phyloP scores from a whole-genome alignment of 495 filamentous ascomycete species.

The Thozetella sp. region DNA sequence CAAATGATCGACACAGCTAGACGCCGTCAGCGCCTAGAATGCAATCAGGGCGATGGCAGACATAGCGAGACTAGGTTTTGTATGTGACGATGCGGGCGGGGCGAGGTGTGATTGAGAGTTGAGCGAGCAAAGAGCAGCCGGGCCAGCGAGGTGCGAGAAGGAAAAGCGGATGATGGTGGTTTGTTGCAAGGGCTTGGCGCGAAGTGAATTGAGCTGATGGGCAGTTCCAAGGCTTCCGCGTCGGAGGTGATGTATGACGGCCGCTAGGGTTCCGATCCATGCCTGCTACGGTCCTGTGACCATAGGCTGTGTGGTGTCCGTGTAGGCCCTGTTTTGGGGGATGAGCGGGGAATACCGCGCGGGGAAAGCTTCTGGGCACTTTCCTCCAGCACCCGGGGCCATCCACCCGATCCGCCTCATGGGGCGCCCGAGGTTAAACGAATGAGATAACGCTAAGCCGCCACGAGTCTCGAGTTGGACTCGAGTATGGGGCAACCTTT shows the following conservation, averaged over 20 bases:
- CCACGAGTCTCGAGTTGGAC: slow-evolving; percentile 36
- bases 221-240: neutral
- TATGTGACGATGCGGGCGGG: neutral
- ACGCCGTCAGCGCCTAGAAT: slow-evolving; percentile 19
- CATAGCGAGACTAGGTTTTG: slow-evolving; percentile 5
- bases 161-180: neutral
- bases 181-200: neutral
- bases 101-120: neutral
- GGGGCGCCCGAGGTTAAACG: slow-evolving; percentile 21
- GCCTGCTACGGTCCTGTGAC: neutral
- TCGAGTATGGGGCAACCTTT: slow-evolving; percentile 9
- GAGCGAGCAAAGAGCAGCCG: too few relatives aligned
- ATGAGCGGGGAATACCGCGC: neutral
- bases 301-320: neutral
- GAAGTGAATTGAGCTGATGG: neutral
- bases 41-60: slow-evolving; percentile 10
- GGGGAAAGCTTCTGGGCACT: neutral
- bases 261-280: neutral
- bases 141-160: too few relatives aligned
- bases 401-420: neutral
- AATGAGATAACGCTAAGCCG: slow-evolving; percentile 37
- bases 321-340: neutral
- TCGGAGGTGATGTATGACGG: slow-evolving; percentile 7
- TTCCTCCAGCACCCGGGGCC: neutral
- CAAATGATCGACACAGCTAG: slow-evolving; percentile 13